These are phyloP conservation scores for Fusarium setosum DNA, from an alignment of 2,329 filamentous ascomycete species.

Conservation along the genomic window DNA sequence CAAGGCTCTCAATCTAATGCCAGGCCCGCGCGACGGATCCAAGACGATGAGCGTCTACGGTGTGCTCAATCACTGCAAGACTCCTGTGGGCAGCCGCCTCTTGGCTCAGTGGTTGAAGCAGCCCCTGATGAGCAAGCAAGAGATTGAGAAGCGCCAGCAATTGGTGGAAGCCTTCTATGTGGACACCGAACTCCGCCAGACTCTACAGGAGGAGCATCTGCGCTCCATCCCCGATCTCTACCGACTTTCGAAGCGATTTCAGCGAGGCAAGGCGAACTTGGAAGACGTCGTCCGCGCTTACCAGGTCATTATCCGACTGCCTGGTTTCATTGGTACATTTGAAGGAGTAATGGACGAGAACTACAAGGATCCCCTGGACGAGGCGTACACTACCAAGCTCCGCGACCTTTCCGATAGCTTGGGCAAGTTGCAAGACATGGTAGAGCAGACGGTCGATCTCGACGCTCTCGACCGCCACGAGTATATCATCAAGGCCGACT, in stretches of 20 bases:
- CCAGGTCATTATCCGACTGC: constrained; percentile 91
- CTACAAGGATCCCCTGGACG: constrained; percentile 88
- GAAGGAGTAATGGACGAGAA: constrained; percentile 96
- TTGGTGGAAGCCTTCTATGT: constrained; percentile 94
- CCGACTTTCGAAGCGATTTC: constrained; percentile 92
- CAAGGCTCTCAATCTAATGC: constrained; percentile 96
- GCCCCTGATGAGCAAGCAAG: constrained; percentile 88
- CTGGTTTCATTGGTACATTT: constrained; percentile 88
- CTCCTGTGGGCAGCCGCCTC: constrained; percentile 88
- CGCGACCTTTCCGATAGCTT: constrained; percentile 81
- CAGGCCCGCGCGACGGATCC: constrained; percentile 90
- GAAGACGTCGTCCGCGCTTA: constrained; percentile 97
- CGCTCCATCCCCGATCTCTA: constrained; percentile 95
- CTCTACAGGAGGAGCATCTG: constrained; percentile 95
- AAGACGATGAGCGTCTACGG: constrained; percentile 98
- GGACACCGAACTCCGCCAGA: constrained; percentile 93
- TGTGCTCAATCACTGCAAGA: constrained; percentile 97
- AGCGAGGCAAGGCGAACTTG: constrained; percentile 88
- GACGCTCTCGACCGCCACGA: constrained; percentile 97
- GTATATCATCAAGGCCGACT: constrained; percentile 99
- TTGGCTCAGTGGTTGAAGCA: constrained; percentile 98
- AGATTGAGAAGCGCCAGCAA: constrained; percentile 92
- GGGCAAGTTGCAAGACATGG: constrained; percentile 93
- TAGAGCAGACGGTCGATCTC: constrained; percentile 96
- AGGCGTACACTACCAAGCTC: constrained; percentile 87